A percentile compares a stretch with the other conserved stretches of the same genome.
Evolutionary conservation across 176 grass and related monocot species (phyloP).

Genomic region (Carex myosuroides): DNA sequence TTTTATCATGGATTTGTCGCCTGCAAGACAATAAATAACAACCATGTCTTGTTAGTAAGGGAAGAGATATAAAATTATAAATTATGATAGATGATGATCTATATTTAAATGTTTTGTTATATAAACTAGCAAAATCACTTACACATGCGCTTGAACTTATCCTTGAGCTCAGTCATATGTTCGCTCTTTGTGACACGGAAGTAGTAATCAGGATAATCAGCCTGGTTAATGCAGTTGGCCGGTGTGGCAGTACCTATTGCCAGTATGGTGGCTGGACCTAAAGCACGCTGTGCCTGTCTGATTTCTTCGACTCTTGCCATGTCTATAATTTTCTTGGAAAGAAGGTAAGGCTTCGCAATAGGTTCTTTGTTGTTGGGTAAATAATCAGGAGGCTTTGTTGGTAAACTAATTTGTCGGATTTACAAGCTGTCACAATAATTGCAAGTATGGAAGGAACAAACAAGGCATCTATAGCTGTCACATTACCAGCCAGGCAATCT

Average conservation of each 20-base stretch:
- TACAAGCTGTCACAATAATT: too few species aligned
- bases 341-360: not conserved
- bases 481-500: too few species aligned
- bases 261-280: conserved; percentile 6
- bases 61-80: too few species aligned
- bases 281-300: conserved; percentile 17
- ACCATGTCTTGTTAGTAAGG: too few species aligned
- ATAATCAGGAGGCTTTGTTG: not conserved
- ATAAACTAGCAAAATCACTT: not conserved
- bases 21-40: too few species aligned
- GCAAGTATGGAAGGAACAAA: too few species aligned
- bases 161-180: conserved; percentile 13
- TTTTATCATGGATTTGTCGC: too few species aligned
- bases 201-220: conserved; percentile 11
- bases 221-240: conserved; percentile 10
- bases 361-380: not conserved
- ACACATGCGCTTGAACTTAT: conserved; percentile 30
- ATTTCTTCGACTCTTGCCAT: conserved; percentile 13
- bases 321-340: not conserved
- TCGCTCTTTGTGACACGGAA: conserved; percentile 20
- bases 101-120: too few species aligned
- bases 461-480: too few species aligned
- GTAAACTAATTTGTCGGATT: too few species aligned
- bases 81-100: too few species aligned
- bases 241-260: conserved; percentile 27